These are phyloP conservation scores for Fusarium nurragi DNA, from an alignment of 2,329 filamentous ascomycete species.

Conservation along the genomic window DNA sequence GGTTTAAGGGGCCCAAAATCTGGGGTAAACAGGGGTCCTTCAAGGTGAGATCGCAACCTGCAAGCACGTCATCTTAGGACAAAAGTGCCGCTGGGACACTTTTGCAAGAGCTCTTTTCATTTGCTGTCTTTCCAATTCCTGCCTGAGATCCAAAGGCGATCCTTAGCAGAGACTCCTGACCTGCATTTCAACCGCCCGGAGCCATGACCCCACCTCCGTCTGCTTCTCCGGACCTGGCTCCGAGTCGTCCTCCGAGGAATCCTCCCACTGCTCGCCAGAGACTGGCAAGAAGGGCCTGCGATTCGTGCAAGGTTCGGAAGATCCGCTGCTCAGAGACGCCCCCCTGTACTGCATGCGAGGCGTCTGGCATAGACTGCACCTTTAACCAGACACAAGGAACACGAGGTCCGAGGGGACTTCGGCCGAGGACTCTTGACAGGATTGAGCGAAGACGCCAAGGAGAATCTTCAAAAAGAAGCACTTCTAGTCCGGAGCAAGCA, in stretches of 20 bases:
- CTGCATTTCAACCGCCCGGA: neutral
- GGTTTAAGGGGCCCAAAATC: conserved; percentile 15
- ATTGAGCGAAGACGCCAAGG: conserved; percentile 47
- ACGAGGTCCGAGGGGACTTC: conserved; percentile 57
- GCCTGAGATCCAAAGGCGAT: neutral
- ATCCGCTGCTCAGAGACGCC: conserved; percentile 59
- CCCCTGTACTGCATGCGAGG: conserved; percentile 57
- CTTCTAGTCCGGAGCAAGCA: conserved; percentile 4
- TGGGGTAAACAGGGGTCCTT: conserved; percentile 25
- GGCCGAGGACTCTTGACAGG: conserved; percentile 56
- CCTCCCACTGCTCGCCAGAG: conserved; percentile 34
- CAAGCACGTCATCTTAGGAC: conserved; percentile 35
- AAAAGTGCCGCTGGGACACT: conserved; percentile 1
- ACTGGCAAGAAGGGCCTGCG: conserved; percentile 54
- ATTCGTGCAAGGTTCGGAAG: conserved; percentile 63
- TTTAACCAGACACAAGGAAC: conserved; percentile 57
- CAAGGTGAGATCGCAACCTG: conserved; percentile 32
- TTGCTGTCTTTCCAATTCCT: conserved; percentile 4
- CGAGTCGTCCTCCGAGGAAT: conserved; percentile 27
- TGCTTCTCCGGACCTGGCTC: neutral
- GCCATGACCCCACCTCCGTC: conserved; percentile 32
- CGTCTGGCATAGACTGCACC: conserved; percentile 59
- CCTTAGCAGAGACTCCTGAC: neutral
- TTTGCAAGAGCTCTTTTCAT: conserved; percentile 6
- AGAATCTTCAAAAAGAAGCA: conserved; percentile 14